Base-by-base conservation (phyloP, 768 basidiomycete species). In the Tricholoma terreum region DNA sequence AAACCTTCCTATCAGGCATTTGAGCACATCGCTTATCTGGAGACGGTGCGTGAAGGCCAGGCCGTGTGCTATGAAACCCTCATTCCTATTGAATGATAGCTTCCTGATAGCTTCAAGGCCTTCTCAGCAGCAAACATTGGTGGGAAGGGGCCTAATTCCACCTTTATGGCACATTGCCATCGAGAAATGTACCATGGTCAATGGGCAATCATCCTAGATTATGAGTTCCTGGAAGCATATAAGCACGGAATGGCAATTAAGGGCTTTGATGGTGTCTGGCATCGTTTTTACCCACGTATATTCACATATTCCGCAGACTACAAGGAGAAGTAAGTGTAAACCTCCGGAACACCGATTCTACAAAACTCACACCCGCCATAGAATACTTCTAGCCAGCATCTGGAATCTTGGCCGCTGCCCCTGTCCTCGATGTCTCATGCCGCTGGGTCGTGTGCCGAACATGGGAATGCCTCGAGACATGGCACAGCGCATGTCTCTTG, bases 221-320 rank as follows among this genome's bases (percentile, higher is more conserved):
- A 52, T 2, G 58, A 64, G 24, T 68, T 70, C 57, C 52, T 65
- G 35, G 22, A 68, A 14, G 67, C 61, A 2, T 70, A 64, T 38
- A 8, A 33, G 7, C 58, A 70, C 43, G 65, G 69, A 1, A 42
- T 67, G 36, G 64, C 65, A n/a, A 50, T 67, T 11, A 24, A 11
- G 3, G 67, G 66, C 43, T 35, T 24, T 15, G 64, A 67, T 58
- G 63, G 66, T 6, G 46, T 65, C 6, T 6, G 6, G 21, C 61
- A 67, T 11, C 54, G 64, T 14, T 33, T 70, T 12, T 70, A 60
- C 50, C 64, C 64, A 34, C 58, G 67, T 1, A 58, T 70, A 22
- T 66, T 70, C 31, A 65, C 67, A 4, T 70, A 70, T 50, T 63
- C 67, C 0, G 69, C 69, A 11, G 69, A 69, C 52, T 69, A 69